Evolutionary conservation across 2,329 filamentous ascomycete species (phyloP).

Genomic region (Westerdykella sp.): DNA sequence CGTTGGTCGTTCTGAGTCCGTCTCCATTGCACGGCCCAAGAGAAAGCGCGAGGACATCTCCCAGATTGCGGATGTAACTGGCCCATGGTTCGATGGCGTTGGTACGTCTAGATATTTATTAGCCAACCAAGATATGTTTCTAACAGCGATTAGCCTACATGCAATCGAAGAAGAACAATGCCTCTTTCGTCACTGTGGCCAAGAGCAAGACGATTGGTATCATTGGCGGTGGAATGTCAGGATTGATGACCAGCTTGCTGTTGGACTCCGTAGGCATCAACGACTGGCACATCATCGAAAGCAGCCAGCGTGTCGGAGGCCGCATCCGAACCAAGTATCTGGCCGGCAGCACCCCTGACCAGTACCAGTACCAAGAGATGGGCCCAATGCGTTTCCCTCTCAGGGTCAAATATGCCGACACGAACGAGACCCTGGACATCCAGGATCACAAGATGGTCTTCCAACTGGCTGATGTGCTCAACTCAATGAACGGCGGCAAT

Average conservation of each 20-base stretch:
- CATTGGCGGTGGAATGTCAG: conserved; percentile 60
- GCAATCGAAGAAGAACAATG: conserved; percentile 48
- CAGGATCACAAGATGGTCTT: conserved; percentile 60
- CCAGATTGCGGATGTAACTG: conserved; percentile 49
- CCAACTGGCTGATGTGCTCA: conserved; percentile 55
- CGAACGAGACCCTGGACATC: conserved; percentile 54
- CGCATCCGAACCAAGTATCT: conserved; percentile 60
- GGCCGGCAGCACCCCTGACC: conserved; percentile 50
- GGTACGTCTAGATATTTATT: too few relatives aligned
- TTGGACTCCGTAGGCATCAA: conserved; percentile 51
- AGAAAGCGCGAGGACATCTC: conserved; percentile 36
- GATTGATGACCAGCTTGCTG: conserved; percentile 51
- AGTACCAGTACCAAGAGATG: conserved; percentile 64
- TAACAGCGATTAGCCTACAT: conserved; percentile 40
- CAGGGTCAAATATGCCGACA: conserved; percentile 42
- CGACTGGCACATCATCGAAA: conserved; percentile 58
- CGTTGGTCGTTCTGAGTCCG: conserved; percentile 40
- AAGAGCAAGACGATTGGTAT: conserved; percentile 58
- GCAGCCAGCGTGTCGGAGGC: conserved; percentile 55
- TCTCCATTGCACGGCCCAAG: conserved; percentile 34
- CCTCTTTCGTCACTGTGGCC: conserved; percentile 47
- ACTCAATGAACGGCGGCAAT: conserved; percentile 51
- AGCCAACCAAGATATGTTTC: too few relatives aligned
- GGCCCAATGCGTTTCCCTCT: conserved; percentile 61
- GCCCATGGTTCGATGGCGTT: conserved; percentile 63